Evolutionary conservation across 805 yeast species (phyloP).

Genomic region (Yamadazyma kitorensis): DNA sequence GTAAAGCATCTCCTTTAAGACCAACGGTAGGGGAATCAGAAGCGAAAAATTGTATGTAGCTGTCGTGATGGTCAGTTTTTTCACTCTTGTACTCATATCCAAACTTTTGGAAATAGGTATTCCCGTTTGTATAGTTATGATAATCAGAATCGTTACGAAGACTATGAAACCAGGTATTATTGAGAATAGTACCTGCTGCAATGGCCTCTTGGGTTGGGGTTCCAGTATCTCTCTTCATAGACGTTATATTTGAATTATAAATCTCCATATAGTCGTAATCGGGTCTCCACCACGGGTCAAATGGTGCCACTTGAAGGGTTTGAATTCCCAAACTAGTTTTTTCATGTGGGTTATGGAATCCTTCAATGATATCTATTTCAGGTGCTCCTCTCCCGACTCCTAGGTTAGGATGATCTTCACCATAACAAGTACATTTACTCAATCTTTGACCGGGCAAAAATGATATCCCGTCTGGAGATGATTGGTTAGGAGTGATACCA

Average conservation of each 20-base stretch:
- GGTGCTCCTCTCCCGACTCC: conserved; percentile 41
- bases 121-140: conserved; percentile 4
- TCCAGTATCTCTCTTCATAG: conserved; percentile 38
- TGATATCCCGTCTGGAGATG: conserved; percentile 38
- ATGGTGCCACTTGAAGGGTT: conserved; percentile 43
- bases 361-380: conserved; percentile 23
- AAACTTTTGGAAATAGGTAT: conserved; percentile 28
- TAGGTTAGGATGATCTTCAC: conserved; percentile 35
- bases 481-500: conserved; percentile 38
- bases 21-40: conserved; percentile 26
- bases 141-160: conserved; percentile 10
- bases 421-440: conserved; percentile 30
- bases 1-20: conserved; percentile 31
- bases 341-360: conserved; percentile 15
- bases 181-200: conserved; percentile 33
- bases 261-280: conserved; percentile 34
- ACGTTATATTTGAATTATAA: conserved; percentile 24
- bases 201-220: conserved; percentile 40
- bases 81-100: conserved; percentile 35
- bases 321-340: conserved; percentile 24
- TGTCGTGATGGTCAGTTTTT: conserved; percentile 16
- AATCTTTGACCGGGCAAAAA: conserved; percentile 37
- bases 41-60: conserved; percentile 34
- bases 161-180: conserved; percentile 34
- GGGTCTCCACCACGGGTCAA: conserved; percentile 43